phyloP scores from a whole-genome alignment of 768 basidiomycete species.

The Pholiota conissans region DNA sequence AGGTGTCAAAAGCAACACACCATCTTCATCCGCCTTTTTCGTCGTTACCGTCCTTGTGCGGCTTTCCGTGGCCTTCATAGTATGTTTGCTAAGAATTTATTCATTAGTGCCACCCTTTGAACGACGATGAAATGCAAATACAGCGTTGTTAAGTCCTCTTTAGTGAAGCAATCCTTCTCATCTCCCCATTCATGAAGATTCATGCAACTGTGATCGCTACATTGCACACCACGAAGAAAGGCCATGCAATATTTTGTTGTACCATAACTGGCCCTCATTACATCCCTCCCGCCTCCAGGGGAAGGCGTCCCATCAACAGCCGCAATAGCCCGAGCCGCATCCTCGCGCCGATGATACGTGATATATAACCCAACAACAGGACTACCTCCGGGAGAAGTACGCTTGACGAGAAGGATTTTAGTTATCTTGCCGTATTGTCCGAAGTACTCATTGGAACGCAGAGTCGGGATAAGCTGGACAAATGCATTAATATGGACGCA shows the following conservation, averaged over 20 bases:
- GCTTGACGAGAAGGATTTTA: conserved; percentile 91
- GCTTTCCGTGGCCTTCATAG: conserved; percentile 86
- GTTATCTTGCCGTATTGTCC: conserved; percentile 98
- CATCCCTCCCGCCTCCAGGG: conserved; percentile 85
- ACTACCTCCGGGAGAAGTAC: conserved; percentile 71
- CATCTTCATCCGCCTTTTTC: conserved; percentile 68
- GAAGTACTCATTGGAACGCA: conserved; percentile 95
- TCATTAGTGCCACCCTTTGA: conserved; percentile 9
- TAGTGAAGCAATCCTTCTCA: conserved; percentile 96
- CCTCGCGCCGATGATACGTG: conserved; percentile 91
- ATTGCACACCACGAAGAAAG: conserved; percentile 83
- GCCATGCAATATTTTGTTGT: conserved; percentile 98
- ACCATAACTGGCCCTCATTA: conserved; percentile 92
- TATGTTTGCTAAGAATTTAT: conserved; percentile 71
- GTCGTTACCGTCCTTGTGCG: conserved; percentile 48
- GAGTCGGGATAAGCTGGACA: conserved; percentile 78
- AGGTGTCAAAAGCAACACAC: conserved; percentile 23
- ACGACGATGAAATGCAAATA: conserved; percentile 30
- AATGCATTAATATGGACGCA: conserved; percentile 5
- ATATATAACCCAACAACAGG: conserved; percentile 94
- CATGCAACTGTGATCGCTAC: conserved; percentile 89
- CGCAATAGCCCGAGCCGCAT: conserved; percentile 89
- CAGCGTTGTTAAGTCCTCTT: conserved; percentile 94
- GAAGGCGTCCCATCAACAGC: conserved; percentile 92
- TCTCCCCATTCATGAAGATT: conserved; percentile 98